Evolutionary conservation across 306 rosid species (phyloP).

Genomic region (Vigna reflexopilosa): DNA sequence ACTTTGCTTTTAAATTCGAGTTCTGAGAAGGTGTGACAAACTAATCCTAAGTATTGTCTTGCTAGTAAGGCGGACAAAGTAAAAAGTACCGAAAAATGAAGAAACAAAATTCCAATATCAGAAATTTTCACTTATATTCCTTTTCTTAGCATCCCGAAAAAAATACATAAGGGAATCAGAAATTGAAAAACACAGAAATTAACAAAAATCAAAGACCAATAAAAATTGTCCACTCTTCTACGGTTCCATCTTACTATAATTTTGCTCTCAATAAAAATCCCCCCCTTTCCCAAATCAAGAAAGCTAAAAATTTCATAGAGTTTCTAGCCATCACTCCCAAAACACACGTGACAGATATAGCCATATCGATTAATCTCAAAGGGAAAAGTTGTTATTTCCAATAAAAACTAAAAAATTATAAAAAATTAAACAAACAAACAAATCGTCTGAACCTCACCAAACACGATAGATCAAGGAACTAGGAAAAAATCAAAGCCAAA

Average conservation of each 20-base stretch:
- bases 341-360: neutral
- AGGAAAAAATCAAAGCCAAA: neutral
- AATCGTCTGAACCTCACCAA: conserved; percentile 3
- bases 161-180: neutral
- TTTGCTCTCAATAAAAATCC: neutral
- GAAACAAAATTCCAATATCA: conserved; percentile 1
- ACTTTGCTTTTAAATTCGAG: neutral
- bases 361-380: neutral
- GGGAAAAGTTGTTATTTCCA: neutral
- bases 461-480: conserved; percentile 23
- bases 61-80: neutral
- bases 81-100: neutral
- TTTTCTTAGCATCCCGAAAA: neutral
- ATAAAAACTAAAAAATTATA: neutral
- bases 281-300: neutral
- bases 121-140: neutral
- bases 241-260: neutral
- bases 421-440: neutral
- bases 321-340: neutral
- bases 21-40: conserved; percentile 5
- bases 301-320: neutral
- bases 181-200: neutral
- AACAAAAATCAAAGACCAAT: conserved; percentile 4
- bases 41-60: conserved; percentile 1
- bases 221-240: conserved; percentile 12